phyloP scores from a whole-genome alignment of 352 stramenopile genomes.

The Globisporangium takayamanum region DNA sequence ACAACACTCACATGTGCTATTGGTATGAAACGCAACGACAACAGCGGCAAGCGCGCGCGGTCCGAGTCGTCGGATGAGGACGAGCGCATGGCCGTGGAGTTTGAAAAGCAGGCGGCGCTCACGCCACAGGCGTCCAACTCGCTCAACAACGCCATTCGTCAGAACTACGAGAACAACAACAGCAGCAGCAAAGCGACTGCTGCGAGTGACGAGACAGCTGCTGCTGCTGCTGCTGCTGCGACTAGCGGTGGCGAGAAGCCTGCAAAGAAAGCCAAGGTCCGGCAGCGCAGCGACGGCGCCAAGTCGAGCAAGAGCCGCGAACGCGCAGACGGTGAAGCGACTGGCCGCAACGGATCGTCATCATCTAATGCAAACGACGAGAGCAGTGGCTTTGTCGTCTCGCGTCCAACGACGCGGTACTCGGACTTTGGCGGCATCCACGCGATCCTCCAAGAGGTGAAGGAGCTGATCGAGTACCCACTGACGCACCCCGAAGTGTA shows the following conservation, averaged over 20 bases:
- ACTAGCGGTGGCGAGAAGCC: slow-evolving; percentile 24
- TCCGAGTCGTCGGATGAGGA: slow-evolving; percentile 59
- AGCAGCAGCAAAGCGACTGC: slow-evolving; percentile 7
- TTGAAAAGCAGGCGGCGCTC: slow-evolving; percentile 37
- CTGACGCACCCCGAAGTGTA: slow-evolving; percentile 93
- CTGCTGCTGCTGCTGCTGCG: background rate
- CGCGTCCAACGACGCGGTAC: slow-evolving; percentile 73
- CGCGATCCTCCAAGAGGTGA: slow-evolving; percentile 80
- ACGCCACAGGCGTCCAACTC: slow-evolving; percentile 31
- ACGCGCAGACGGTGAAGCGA: slow-evolving; percentile 2
- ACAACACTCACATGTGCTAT: background rate
- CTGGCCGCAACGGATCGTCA: background rate
- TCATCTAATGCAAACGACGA: slow-evolving; percentile 9
- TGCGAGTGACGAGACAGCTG: background rate
- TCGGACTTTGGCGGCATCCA: slow-evolving; percentile 88
- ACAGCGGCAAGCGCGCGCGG: slow-evolving; percentile 47
- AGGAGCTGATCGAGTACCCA: slow-evolving; percentile 94
- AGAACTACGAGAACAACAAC: slow-evolving; percentile 47
- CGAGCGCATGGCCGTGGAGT: slow-evolving; percentile 41
- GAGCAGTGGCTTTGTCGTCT: slow-evolving; percentile 58
- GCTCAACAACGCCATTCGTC: slow-evolving; percentile 74
- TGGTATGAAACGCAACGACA: background rate
- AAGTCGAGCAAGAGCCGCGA: slow-evolving; percentile 14
- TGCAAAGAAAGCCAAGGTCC: slow-evolving; percentile 68
- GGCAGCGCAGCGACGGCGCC: slow-evolving; percentile 21